Evolutionary conservation across 352 stramenopile genomes (phyloP).

Genomic region (Phytophthora colocasiae): DNA sequence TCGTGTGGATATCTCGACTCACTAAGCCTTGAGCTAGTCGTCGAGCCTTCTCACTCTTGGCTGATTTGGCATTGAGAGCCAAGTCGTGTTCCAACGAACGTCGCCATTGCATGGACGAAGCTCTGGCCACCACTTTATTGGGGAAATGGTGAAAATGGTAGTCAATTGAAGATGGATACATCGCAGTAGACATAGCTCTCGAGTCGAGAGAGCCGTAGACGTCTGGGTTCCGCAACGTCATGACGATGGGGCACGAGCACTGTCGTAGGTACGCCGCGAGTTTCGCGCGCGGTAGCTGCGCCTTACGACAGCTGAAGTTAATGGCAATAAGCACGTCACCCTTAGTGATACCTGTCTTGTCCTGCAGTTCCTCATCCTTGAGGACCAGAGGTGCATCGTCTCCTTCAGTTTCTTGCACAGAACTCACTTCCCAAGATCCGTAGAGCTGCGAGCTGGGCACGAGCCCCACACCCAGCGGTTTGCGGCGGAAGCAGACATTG

Average conservation of each 20-base stretch:
- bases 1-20: constrained; percentile 17
- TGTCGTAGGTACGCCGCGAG: constrained; percentile 54
- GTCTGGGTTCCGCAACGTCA: constrained; percentile 69
- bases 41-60: constrained; percentile 24
- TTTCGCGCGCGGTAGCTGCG: constrained; percentile 52
- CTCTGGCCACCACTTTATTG: constrained; percentile 55
- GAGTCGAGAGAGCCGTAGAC: constrained; percentile 72
- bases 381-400: constrained; percentile 8
- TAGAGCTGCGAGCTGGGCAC: constrained; percentile 85
- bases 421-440: constrained; percentile 80
- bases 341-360: constrained; percentile 32
- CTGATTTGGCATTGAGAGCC: constrained; percentile 41
- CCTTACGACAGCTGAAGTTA: constrained; percentile 59
- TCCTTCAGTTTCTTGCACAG: constrained; percentile 31
- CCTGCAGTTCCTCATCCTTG: constrained; percentile 13
- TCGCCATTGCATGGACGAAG: constrained; percentile 74
- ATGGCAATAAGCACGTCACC: constrained; percentile 77
- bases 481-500: constrained; percentile 68
- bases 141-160: constrained; percentile 46
- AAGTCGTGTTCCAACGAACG: constrained; percentile 66
- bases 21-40: constrained; percentile 40
- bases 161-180: constrained; percentile 76
- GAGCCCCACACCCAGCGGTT: constrained; percentile 77
- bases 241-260: constrained; percentile 61
- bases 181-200: constrained; percentile 66